These are phyloP conservation scores for Canavalia ensiformis DNA, from an alignment of 306 rosid genomes.

Conservation along the genomic window DNA sequence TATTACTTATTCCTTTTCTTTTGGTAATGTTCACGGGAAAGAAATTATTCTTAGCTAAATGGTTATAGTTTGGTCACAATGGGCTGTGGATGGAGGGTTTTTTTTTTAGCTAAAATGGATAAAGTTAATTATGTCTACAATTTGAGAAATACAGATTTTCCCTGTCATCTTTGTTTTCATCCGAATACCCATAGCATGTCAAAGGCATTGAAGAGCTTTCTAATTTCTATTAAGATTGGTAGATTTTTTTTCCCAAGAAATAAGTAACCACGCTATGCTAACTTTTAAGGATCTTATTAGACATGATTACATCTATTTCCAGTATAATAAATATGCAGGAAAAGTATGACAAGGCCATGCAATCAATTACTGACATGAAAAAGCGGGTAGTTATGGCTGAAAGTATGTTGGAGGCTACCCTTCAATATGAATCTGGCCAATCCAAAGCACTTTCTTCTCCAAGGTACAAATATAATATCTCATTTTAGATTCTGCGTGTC, in stretches of 20 bases:
- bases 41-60: constrained; percentile 32
- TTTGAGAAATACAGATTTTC: constrained; percentile 18
- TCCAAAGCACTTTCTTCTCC: constrained; percentile 81
- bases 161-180: constrained; percentile 29
- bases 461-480: constrained; percentile 58
- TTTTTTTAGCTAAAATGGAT: constrained; percentile 4
- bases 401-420: constrained; percentile 92
- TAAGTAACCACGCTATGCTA: constrained; percentile 31
- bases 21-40: constrained; percentile 24
- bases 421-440: constrained; percentile 98
- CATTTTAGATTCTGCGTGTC: constrained; percentile 30
- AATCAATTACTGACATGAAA: constrained; percentile 76
- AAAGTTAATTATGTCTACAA: background rate
- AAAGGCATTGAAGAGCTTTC: constrained; percentile 33
- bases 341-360: constrained; percentile 83
- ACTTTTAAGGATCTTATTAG: constrained; percentile 48
- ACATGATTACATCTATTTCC: constrained; percentile 55
- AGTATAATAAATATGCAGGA: constrained; percentile 69
- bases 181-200: constrained; percentile 24
- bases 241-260: constrained; percentile 24
- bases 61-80: constrained; percentile 18
- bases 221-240: constrained; percentile 21
- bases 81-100: constrained; percentile 25
- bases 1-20: constrained; percentile 22
- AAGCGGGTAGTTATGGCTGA: constrained; percentile 88